A percentile compares a stretch with the other conserved stretches of the same genome.
These are phyloP conservation scores for Hordeum pubiflorum DNA, from an alignment of 202 grass and related monocot species.

Conservation along the genomic window DNA sequence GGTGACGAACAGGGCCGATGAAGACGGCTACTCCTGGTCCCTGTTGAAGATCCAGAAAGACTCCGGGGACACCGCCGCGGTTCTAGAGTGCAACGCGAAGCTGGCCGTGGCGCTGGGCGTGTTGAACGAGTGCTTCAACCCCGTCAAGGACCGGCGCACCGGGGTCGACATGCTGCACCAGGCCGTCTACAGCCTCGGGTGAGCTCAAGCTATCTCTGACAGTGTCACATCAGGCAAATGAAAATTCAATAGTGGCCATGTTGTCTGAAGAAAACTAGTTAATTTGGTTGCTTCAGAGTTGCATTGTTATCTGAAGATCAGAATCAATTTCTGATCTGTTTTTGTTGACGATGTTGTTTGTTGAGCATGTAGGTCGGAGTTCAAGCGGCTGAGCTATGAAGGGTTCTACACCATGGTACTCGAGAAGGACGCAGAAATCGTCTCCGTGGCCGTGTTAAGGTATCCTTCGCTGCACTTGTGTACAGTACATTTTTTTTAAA, in stretches of 20 bases:
- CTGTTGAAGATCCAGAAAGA: slow-evolving; percentile 52
- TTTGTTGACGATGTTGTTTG: background rate
- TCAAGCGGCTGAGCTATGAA: slow-evolving; percentile 55
- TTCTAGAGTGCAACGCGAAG: slow-evolving; percentile 52
- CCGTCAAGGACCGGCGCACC: slow-evolving; percentile 56
- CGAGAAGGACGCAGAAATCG: slow-evolving; percentile 60
- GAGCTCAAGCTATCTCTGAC: background rate
- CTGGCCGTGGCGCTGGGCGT: slow-evolving; percentile 47
- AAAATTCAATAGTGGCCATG: background rate
- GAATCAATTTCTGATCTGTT: background rate
- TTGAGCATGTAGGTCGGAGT: slow-evolving; percentile 51
- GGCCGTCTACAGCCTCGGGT: slow-evolving; percentile 65
- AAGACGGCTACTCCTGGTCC: slow-evolving; percentile 53
- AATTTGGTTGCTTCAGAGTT: background rate
- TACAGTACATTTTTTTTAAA: no score
- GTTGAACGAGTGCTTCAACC: slow-evolving; percentile 66
- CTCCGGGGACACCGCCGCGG: background rate
- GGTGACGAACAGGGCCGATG: slow-evolving; percentile 22
- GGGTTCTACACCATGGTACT: slow-evolving; percentile 66
- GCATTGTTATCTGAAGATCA: background rate
- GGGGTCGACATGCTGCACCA: slow-evolving; percentile 56
- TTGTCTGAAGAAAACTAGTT: background rate
- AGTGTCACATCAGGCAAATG: background rate
- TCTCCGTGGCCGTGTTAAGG: slow-evolving; percentile 65
- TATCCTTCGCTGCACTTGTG: background rate